Evolutionary conservation across 805 yeast genomes (phyloP).

Genomic region (Metschnikowia kofuensis): DNA sequence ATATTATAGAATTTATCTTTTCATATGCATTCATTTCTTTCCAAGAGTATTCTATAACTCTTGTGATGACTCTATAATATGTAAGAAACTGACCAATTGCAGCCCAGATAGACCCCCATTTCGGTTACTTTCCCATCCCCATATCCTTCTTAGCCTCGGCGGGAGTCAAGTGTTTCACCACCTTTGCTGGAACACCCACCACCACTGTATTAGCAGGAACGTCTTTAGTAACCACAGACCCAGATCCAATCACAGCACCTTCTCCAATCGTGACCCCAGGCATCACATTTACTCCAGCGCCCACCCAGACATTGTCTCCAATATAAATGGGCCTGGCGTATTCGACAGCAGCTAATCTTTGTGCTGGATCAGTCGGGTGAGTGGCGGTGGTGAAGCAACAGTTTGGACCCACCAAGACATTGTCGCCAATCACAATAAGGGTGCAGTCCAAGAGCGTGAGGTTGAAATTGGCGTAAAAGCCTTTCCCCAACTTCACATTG

Average conservation of each 20-base stretch:
- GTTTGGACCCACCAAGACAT: conserved; percentile 62
- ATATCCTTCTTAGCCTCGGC: conserved; percentile 13
- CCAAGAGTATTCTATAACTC: too few species aligned
- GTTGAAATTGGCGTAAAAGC: conserved; percentile 60
- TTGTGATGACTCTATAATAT: too few species aligned
- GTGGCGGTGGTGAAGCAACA: conserved; percentile 59
- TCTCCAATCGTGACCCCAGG: conserved; percentile 70
- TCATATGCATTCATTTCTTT: too few species aligned
- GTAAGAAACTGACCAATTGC: too few species aligned
- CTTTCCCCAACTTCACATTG: conserved; percentile 55
- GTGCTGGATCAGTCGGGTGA: conserved; percentile 54
- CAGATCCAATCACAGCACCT: conserved; percentile 63
- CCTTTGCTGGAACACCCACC: conserved; percentile 62
- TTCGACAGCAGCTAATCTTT: conserved; percentile 46
- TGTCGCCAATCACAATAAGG: conserved; percentile 56
- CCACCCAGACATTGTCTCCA: conserved; percentile 70
- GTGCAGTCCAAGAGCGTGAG: conserved; percentile 56
- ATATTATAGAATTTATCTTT: too few species aligned
- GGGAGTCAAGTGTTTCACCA: conserved; percentile 31
- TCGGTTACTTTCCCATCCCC: not conserved
- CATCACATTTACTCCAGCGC: conserved; percentile 50
- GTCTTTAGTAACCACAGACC: conserved; percentile 58
- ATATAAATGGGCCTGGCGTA: conserved; percentile 55
- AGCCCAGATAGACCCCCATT: too few species aligned
- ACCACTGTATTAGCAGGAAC: conserved; percentile 55